These are phyloP conservation scores for Domatiomyces catenatus DNA, from an alignment of 2,329 filamentous ascomycete genomes.

Conservation along the genomic window DNA sequence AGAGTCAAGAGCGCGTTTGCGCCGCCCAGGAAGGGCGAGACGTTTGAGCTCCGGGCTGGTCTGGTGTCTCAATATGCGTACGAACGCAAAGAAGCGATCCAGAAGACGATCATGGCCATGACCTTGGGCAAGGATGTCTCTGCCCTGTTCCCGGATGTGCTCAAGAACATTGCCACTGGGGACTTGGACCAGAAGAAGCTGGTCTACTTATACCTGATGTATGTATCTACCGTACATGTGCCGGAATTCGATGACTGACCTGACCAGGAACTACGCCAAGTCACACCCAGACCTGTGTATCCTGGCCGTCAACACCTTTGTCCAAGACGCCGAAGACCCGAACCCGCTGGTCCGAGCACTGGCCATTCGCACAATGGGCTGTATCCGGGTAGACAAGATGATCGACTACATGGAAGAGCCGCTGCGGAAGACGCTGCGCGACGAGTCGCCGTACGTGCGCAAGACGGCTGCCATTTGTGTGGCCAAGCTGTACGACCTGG, in stretches of 20 bases:
- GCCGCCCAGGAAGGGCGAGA: slow-evolving; percentile 89
- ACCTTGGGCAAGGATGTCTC: slow-evolving; percentile 97
- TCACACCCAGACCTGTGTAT: slow-evolving; percentile 97
- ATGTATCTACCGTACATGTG: slow-evolving; percentile 19
- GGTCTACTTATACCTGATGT: slow-evolving; percentile 97
- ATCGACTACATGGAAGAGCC: slow-evolving; percentile 99
- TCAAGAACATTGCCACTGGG: slow-evolving; percentile 93
- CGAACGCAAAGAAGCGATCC: slow-evolving; percentile 95
- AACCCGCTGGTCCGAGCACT: slow-evolving; percentile 90
- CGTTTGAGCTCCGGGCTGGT: slow-evolving; percentile 88
- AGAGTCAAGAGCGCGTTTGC: slow-evolving; percentile 88
- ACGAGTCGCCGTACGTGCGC: slow-evolving; percentile 95
- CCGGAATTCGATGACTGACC: slow-evolving; percentile 1
- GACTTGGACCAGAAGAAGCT: slow-evolving; percentile 99
- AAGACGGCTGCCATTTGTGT: slow-evolving; percentile 98
- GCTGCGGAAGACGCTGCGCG: slow-evolving; percentile 81
- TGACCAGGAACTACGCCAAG: slow-evolving; percentile 87
- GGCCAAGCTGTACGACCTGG: slow-evolving; percentile 92
- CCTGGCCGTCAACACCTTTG: slow-evolving; percentile 95
- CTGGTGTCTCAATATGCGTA: slow-evolving; percentile 95
- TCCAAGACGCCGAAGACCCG: slow-evolving; percentile 96
- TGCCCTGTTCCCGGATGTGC: slow-evolving; percentile 85
- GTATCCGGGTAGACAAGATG: slow-evolving; percentile 97
- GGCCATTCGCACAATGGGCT: slow-evolving; percentile 95
- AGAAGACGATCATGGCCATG: slow-evolving; percentile 99